Evolutionary conservation across 495 filamentous ascomycete species (phyloP), one percentile per base, ranked within the genome.

Genomic region (Hyphodiscus hymeniophilus): DNA sequence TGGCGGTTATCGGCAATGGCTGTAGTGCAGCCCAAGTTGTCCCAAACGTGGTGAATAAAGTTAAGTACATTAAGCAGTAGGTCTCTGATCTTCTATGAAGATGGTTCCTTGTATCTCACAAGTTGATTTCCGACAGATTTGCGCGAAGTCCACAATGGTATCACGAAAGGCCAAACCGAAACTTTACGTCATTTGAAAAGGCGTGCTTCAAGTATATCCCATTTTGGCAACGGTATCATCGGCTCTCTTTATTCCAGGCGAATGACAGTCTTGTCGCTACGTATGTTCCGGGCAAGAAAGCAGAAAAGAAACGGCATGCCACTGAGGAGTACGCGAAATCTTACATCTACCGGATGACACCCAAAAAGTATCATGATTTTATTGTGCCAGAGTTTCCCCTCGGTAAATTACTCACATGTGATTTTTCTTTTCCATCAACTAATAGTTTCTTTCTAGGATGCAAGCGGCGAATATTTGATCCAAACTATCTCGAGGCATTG

Each of bases 1-100:
- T 84, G 5, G 66, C 80, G 32, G 66, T 84, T 18, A 58, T 84
- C 42, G 80, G 80, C 3, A 79, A 79, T 10, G 80, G 80, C 7
- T 84, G 79, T 58, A 76, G 58, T 18, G 69, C 65, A 3, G 60
- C 67, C 15, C 69, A 73, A 50, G 61, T 73, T 10, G 67, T 73
- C 23, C 69, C 69, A 4, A 36, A 36, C 16, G 59, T 72, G 6
- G 53, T 58, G 1, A 26, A 49, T 23, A 18, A 58, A 11, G 60
- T 57, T 1, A 41, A 38, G 11, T 47, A 51, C 21, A 41, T 72
- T 5, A 71, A 60, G 15, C 69, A 72, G 47, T 50, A 43, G n/a
- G n/a, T n/a, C n/a, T n/a, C n/a, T n/a, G n/a, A n/a, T n/a, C n/a
- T n/a, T n/a, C n/a, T n/a, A n/a, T n/a, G n/a, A n/a, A n/a, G n/a